Base-by-base conservation (phyloP, 352 stramenopile genomes). In the Pythium oligandrum region DNA sequence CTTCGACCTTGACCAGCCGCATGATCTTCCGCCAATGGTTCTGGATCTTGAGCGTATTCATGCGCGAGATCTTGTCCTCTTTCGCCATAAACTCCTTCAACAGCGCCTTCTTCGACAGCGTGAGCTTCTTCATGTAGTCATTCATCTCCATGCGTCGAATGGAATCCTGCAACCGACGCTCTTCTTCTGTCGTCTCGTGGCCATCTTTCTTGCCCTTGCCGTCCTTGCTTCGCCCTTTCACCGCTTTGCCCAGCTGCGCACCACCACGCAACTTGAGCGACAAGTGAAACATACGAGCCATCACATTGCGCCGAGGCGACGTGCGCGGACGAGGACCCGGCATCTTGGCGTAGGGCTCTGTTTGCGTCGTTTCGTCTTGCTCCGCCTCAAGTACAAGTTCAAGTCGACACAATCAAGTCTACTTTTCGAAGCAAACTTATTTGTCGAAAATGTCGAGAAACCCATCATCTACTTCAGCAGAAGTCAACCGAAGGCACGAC, bases 11-110 rank as follows among this genome's bases (percentile, higher is more conserved):
- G 49, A 95, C 84, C 0, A 97, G 73, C n/a, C 92, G 75, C 90
- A 98, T 97, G 64, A 98, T 97, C 66, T 97, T 97, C 47, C 92
- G 80, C 91, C 91, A 98, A 57, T 97, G 90, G 64, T 96, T 97
- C 54, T 98, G 85, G 61, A 98, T 97, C 59, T 98, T 97, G 47
- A 96, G 72, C 53, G 84, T 87, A 69, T 92, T 96, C 73, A 83
- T 86, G 48, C 70, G 70, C 33, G 71, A 93, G 45, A 86, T 79
- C 46, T 69, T 75, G 33, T 84, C 75, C 57, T 91, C 73, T 35
- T 87, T 85, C 32, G 69, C 69, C 70, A 90, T 79, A 50, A 93
- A 86, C 55, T 95, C 81, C 12, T 81, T 77, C 43, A 90, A 53
- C 42, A 88, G 55, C 6, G 72, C 63, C 56, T 93, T 90, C 68